phyloP scores from a whole-genome alignment of 2,329 filamentous ascomycete species.

The Microsporum ferrugineum region DNA sequence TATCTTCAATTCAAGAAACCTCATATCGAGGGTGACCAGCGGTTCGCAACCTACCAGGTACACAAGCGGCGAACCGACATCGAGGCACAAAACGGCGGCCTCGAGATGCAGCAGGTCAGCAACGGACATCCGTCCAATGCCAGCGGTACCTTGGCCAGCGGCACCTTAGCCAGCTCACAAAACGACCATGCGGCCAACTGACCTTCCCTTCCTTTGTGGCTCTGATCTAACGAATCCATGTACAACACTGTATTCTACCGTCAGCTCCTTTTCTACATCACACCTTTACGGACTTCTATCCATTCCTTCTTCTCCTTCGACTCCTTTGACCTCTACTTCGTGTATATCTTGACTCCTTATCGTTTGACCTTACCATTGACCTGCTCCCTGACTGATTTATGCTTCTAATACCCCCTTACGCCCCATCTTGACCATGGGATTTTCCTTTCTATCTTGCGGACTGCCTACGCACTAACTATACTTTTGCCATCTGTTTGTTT shows the following conservation, averaged over 20 bases:
- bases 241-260: not conserved
- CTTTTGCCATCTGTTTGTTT: not conserved
- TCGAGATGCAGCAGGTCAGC: slow-evolving; percentile 62
- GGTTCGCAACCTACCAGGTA: slow-evolving; percentile 54
- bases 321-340: not conserved
- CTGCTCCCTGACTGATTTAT: not conserved
- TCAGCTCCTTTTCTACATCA: not conserved
- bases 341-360: not conserved
- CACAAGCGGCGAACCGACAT: slow-evolving; percentile 40
- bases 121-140: slow-evolving; percentile 1
- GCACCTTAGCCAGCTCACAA: slow-evolving; percentile 2
- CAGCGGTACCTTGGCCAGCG: not conserved
- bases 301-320: not conserved
- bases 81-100: slow-evolving; percentile 43
- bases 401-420: not conserved
- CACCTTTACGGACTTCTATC: not conserved
- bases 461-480: not conserved
- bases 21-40: slow-evolving; percentile 72
- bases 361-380: not conserved
- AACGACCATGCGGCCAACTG: not conserved
- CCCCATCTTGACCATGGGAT: not conserved
- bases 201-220: not conserved
- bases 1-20: slow-evolving; percentile 76
- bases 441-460: not conserved
- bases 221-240: not conserved